A percentile compares a stretch with the other conserved stretches of the same genome.
phyloP scores from a whole-genome alignment of 169 alveolate species.

The Plasmodium berghei region DNA sequence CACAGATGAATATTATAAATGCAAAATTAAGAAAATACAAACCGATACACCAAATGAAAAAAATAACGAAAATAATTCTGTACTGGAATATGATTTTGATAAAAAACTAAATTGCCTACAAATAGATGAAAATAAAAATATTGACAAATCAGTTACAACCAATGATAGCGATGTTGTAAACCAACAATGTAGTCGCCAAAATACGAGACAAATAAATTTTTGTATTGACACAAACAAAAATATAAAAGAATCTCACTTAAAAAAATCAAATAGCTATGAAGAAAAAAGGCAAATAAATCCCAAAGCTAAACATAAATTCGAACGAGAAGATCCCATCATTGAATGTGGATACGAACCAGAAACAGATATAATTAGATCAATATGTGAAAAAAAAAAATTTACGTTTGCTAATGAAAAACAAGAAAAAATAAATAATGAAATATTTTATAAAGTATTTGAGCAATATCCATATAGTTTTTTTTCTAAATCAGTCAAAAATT shows the following conservation, averaged over 20 bases:
- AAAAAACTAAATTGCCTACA: conserved; percentile 7
- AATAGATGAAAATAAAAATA: conserved; percentile 21
- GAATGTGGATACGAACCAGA: conserved; percentile 29
- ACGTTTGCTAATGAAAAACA: conserved; percentile 53
- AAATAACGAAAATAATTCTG: background rate
- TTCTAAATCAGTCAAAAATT: conserved; percentile 67
- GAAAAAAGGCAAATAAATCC: conserved; percentile 3
- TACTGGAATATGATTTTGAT: background rate
- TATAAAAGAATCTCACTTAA: conserved; percentile 11
- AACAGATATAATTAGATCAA: conserved; percentile 57
- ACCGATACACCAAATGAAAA: background rate
- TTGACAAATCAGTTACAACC: conserved; percentile 5
- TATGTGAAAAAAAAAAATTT: conserved; percentile 64
- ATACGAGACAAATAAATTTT: background rate
- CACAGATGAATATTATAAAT: conserved; percentile 5
- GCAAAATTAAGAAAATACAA: conserved; percentile 27
- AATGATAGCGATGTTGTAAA: background rate
- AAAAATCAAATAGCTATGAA: conserved; percentile 21
- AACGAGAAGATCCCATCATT: conserved; percentile 30
- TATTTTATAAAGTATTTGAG: conserved; percentile 69
- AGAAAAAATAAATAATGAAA: conserved; percentile 70
- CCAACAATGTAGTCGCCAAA: conserved; percentile 5
- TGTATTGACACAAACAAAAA: background rate
- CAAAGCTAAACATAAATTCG: conserved; percentile 20
- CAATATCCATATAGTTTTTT: conserved; percentile 69